Percentiles rank a stretch among this genome's conserved stretches.
phyloP scores from a whole-genome alignment of 495 filamentous ascomycete species.

The Aspergillus ellipticus region DNA sequence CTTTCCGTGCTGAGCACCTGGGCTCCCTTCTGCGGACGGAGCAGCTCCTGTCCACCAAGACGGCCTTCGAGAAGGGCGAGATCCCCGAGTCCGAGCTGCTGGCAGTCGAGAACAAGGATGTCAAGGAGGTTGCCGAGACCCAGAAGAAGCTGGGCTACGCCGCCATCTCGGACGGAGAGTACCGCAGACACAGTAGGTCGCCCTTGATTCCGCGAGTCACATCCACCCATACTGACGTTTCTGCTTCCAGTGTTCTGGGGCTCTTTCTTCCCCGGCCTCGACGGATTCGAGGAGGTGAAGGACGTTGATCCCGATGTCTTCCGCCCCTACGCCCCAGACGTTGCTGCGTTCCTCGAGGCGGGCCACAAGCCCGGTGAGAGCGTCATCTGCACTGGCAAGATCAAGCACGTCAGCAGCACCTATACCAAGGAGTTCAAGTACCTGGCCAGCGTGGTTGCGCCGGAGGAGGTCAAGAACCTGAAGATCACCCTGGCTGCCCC shows the following conservation, averaged over 20 bases:
- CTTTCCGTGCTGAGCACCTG: conserved; percentile 81
- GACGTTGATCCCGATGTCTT: conserved; percentile 61
- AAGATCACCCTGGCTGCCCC: conserved; percentile 73
- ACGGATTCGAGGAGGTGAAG: conserved; percentile 61
- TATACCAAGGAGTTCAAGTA: conserved; percentile 66
- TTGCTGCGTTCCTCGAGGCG: conserved; percentile 68
- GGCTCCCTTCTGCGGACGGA: conserved; percentile 76
- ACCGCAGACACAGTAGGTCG: conserved; percentile 56
- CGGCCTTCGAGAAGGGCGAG: conserved; percentile 51
- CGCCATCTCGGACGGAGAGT: conserved; percentile 73
- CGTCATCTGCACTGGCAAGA: conserved; percentile 69
- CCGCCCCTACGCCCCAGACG: conserved; percentile 72
- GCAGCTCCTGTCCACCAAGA: conserved; percentile 60
- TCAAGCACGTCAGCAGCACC: conserved; percentile 60
- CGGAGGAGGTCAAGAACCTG: conserved; percentile 57
- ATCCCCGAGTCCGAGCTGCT: conserved; percentile 34
- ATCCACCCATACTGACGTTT: neutral
- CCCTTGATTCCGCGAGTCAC: neutral
- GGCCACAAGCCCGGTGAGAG: conserved; percentile 71
- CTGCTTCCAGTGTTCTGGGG: conserved; percentile 58
- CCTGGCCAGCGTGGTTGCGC: conserved; percentile 57
- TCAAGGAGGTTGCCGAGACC: conserved; percentile 60
- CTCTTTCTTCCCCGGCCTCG: conserved; percentile 71
- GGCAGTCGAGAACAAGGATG: conserved; percentile 59
- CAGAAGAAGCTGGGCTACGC: conserved; percentile 66